Conservation (phyloP, 1,139 yeast genomes). For the Blastobotrys proliferans region DNA sequence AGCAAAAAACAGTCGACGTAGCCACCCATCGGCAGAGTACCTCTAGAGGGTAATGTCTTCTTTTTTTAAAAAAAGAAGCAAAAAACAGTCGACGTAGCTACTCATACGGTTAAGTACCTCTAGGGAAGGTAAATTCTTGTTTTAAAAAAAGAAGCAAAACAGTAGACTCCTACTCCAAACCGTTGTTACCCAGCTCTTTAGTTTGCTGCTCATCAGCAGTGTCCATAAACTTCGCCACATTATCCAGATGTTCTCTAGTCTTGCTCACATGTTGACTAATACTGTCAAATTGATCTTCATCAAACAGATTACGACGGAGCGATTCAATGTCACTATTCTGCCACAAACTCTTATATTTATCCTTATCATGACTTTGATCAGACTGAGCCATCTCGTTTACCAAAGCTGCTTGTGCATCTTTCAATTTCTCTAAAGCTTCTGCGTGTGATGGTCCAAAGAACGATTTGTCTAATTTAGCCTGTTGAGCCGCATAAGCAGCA, state of each 20-base stretch:
- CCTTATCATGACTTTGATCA: slow-evolving; percentile 28
- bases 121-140: too few species aligned
- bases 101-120: too few species aligned
- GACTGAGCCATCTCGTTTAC: slow-evolving; percentile 49
- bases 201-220: slow-evolving; percentile 30
- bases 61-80: too few species aligned
- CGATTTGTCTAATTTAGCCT: slow-evolving; percentile 49
- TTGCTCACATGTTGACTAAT: slow-evolving; percentile 40
- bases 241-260: slow-evolving; percentile 40
- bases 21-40: too few species aligned
- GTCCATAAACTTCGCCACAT: slow-evolving; percentile 41
- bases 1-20: too few species aligned
- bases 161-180: too few species aligned
- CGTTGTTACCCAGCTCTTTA: too few species aligned
- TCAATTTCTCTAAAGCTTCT: slow-evolving; percentile 50
- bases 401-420: slow-evolving; percentile 57
- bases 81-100: too few species aligned
- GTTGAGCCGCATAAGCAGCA: slow-evolving; percentile 60
- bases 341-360: slow-evolving; percentile 31
- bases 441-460: slow-evolving; percentile 63
- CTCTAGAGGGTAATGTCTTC: too few species aligned
- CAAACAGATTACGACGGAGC: slow-evolving; percentile 39
- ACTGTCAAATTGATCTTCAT: slow-evolving; percentile 41
- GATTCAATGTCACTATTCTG: slow-evolving; percentile 33
- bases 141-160: too few species aligned